phyloP scores from a whole-genome alignment of 176 grass and related monocot species.

The Saccharum spontaneum region DNA sequence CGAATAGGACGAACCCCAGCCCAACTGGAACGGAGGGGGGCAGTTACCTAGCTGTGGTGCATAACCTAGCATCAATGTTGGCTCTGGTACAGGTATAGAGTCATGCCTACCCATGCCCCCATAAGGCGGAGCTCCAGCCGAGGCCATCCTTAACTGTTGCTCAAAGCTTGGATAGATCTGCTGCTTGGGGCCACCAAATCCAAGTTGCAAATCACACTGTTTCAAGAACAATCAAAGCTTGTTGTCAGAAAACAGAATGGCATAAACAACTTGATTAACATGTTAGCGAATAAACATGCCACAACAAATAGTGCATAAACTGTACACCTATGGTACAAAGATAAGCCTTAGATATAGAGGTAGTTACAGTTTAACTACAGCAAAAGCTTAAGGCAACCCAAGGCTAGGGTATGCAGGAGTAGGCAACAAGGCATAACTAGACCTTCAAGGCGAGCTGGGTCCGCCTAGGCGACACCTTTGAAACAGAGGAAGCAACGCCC shows the following conservation, averaged over 20 bases:
- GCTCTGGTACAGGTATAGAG: conserved; percentile 46
- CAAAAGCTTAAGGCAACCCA: background rate
- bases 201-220: conserved; percentile 57
- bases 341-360: background rate
- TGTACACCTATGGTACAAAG: background rate
- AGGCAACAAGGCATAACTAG: background rate
- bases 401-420: background rate
- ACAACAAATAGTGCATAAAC: background rate
- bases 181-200: conserved; percentile 50
- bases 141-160: conserved; percentile 61
- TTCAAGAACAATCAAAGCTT: conserved; percentile 32
- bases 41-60: conserved; percentile 47
- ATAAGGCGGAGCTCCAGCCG: conserved; percentile 49
- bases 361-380: background rate
- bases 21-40: conserved; percentile 64
- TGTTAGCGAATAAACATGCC: background rate
- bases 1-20: conserved; percentile 57
- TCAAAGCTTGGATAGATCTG: conserved; percentile 54
- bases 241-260: background rate
- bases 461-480: background rate
- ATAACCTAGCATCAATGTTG: conserved; percentile 70
- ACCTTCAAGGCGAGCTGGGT: background rate
- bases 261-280: background rate
- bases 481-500: too few relatives aligned
- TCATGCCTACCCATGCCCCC: conserved; percentile 45